Evolutionary conservation across 768 basidiomycete species (phyloP).

Genomic region (Pleurotus platypus): DNA sequence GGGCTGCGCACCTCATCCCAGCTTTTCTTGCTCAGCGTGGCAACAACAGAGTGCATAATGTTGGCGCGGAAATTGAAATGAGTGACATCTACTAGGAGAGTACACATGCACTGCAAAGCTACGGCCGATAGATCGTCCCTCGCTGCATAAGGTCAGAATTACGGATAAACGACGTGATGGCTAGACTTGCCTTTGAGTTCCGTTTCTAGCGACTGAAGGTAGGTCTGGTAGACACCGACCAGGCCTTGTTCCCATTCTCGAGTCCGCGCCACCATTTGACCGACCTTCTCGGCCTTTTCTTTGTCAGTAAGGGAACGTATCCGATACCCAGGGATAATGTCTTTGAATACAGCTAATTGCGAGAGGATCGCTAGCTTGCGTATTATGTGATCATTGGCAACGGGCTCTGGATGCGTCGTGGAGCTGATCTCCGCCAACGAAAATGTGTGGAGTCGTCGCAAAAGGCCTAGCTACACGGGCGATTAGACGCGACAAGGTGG

Average conservation of each 20-base stretch:
- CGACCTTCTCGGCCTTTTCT: conserved; percentile 90
- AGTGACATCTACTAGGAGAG: conserved; percentile 73
- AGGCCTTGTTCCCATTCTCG: conserved; percentile 97
- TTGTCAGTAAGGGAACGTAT: conserved; percentile 88
- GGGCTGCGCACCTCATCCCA: conserved; percentile 77
- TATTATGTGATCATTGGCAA: conserved; percentile 77
- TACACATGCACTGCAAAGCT: conserved; percentile 84
- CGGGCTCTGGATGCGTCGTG: conserved; percentile 61
- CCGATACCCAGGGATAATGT: conserved; percentile 93
- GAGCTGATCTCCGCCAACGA: conserved; percentile 74
- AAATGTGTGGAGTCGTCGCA: conserved; percentile 87
- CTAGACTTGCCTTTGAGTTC: conserved; percentile 75
- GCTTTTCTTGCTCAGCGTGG: conserved; percentile 75
- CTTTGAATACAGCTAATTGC: conserved; percentile 91
- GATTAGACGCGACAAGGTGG: not conserved
- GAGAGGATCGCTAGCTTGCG: conserved; percentile 88
- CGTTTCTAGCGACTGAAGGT: conserved; percentile 78
- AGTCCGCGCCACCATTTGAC: conserved; percentile 85
- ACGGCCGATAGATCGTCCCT: conserved; percentile 64
- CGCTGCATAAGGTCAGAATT: conserved; percentile 32
- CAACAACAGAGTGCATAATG: conserved; percentile 84
- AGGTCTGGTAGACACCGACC: conserved; percentile 82
- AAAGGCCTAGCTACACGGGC: conserved; percentile 67
- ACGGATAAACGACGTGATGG: conserved; percentile 7
- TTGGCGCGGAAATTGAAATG: conserved; percentile 98